These are phyloP conservation scores for Fusarium nisikadoi DNA, from an alignment of 2,329 filamentous ascomycete species.

Conservation along the genomic window DNA sequence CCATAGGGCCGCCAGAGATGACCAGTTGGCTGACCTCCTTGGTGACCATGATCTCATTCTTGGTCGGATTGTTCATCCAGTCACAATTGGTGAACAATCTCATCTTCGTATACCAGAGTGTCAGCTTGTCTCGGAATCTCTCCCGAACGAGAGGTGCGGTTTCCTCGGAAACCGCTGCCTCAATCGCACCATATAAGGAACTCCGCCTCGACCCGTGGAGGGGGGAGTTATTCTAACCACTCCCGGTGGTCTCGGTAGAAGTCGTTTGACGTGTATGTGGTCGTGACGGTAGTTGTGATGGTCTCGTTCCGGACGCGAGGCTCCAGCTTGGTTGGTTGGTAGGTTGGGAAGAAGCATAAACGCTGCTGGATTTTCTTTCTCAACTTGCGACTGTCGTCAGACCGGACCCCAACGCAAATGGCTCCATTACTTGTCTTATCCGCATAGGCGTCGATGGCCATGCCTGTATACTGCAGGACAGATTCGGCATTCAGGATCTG, in stretches of 20 bases:
- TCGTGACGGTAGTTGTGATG: accelerated
- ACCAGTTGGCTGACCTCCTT: neutral
- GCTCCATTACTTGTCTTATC: neutral
- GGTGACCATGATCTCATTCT: neutral
- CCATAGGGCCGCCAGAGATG: neutral
- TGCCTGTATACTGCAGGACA: accelerated
- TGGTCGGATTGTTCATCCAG: accelerated
- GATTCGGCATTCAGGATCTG: neutral
- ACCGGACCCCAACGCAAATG: neutral
- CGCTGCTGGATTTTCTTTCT: neutral
- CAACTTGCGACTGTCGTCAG: neutral
- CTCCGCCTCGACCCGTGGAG: neutral
- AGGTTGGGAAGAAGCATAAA: neutral
- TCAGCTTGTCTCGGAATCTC: neutral
- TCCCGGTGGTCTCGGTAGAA: neutral
- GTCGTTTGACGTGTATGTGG: neutral
- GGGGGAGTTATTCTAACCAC: neutral
- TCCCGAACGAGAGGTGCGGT: neutral
- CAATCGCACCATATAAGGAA: accelerated
- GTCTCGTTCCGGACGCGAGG: neutral
- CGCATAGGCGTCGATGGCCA: neutral
- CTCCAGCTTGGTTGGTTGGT: neutral
- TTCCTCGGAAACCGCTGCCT: accelerated
- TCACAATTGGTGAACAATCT: accelerated
- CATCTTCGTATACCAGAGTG: neutral